Conservation (phyloP, 1,284 basidiomycete species). For the Pseudozyma pruni region DNA sequence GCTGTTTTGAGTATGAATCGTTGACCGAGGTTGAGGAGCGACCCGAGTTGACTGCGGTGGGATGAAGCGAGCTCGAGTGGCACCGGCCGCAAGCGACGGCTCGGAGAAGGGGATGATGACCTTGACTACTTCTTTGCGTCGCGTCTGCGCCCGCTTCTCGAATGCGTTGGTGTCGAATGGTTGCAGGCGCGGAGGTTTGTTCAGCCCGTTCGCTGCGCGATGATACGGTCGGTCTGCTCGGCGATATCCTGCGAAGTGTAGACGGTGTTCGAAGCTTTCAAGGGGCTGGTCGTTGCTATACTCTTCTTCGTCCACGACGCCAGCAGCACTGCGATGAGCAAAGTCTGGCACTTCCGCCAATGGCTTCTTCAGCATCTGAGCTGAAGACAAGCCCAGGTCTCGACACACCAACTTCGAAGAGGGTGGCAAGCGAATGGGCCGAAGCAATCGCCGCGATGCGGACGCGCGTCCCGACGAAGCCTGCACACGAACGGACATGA, state of each 20-base stretch:
- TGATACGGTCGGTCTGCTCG: neutral
- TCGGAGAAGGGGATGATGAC: constrained; percentile 39
- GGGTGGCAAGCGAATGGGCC: constrained; percentile 4
- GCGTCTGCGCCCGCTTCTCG: constrained; percentile 5
- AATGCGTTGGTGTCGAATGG: constrained; percentile 10
- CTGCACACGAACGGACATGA: too few relatives aligned
- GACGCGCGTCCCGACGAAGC: too few relatives aligned
- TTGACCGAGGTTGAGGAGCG: neutral
- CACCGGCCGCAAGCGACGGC: constrained; percentile 9
- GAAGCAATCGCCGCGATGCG: neutral
- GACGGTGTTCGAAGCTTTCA: constrained; percentile 12
- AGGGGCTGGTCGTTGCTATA: neutral
- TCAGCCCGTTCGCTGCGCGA: neutral
- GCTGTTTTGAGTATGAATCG: neutral
- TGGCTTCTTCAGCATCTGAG: constrained; percentile 3
- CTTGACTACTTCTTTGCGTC: constrained; percentile 39
- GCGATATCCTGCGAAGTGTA: constrained; percentile 21
- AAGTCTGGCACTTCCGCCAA: constrained; percentile 4
- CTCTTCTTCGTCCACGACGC: rapidly evolving
- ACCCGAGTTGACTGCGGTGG: neutral
- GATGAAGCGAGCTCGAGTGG: constrained; percentile 24
- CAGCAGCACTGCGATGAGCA: neutral
- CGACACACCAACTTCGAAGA: constrained; percentile 2
- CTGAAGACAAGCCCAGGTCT: constrained; percentile 10
- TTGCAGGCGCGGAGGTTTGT: neutral